A percentile compares a stretch with the other conserved stretches of the same genome.
Conservation (phyloP, 805 yeast genomes). For the Metschnikowia santaceciliae region DNA sequence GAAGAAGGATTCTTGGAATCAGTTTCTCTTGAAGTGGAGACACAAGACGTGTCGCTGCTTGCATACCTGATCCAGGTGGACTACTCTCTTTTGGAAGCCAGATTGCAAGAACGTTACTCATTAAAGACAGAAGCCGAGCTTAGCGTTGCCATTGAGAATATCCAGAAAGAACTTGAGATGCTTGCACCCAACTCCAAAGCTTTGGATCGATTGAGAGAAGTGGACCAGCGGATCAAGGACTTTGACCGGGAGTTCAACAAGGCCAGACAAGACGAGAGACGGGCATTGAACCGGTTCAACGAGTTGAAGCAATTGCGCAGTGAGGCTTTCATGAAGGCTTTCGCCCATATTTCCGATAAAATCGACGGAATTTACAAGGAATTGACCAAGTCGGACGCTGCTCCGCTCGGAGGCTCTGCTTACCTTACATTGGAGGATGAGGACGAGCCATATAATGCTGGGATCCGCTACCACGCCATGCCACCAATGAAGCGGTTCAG, state of each 20-base stretch:
- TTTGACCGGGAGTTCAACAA: constrained; percentile 61
- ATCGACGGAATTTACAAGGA: constrained; percentile 83
- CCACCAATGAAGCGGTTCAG: constrained; percentile 93
- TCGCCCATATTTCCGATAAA: constrained; percentile 65
- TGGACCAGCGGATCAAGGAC: constrained; percentile 53
- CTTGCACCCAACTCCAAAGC: constrained; percentile 85
- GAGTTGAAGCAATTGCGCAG: constrained; percentile 57
- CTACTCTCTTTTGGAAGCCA: constrained; percentile 43
- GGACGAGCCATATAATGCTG: constrained; percentile 82
- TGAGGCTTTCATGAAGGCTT: constrained; percentile 64
- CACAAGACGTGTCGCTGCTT: constrained; percentile 31
- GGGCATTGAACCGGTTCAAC: constrained; percentile 52
- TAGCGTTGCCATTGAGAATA: constrained; percentile 30
- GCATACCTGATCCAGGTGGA: constrained; percentile 53
- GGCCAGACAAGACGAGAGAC: constrained; percentile 59
- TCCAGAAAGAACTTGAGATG: constrained; percentile 35
- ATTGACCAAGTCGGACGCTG: constrained; percentile 64
- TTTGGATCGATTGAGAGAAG: constrained; percentile 66
- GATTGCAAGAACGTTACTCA: constrained; percentile 40
- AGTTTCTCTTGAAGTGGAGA: constrained; percentile 55
- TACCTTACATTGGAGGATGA: constrained; percentile 81
- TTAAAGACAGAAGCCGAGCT: constrained; percentile 37
- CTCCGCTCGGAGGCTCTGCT: constrained; percentile 92
- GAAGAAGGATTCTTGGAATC: constrained; percentile 55
- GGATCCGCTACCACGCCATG: constrained; percentile 88